A percentile compares a stretch with the other conserved stretches of the same genome.
These are phyloP conservation scores for Pterocarpus macrocarpus DNA, from an alignment of 306 rosid genomes.

Conservation along the genomic window DNA sequence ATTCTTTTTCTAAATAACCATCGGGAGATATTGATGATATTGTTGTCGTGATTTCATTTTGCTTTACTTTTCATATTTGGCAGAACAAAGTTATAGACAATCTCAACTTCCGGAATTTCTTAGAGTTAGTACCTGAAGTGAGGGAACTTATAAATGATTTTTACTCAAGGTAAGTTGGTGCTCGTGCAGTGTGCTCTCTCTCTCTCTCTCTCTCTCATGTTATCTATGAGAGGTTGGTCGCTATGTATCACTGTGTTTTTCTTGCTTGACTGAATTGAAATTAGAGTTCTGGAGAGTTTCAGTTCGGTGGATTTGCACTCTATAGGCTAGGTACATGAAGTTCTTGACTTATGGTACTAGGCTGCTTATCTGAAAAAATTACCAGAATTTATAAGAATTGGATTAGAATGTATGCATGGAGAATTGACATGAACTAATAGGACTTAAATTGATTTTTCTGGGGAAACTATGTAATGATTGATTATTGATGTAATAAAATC, in stretches of 20 bases:
- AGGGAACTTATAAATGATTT: constrained; percentile 97
- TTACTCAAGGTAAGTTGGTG: constrained; percentile 80
- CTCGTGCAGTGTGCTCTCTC: background rate
- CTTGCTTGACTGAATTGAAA: background rate
- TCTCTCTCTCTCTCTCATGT: background rate
- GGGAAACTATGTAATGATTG: background rate
- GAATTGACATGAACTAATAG: constrained; percentile 26
- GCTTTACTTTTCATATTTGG: constrained; percentile 45
- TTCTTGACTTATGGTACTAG: too few relatives aligned
- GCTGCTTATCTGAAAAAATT: constrained; percentile 7
- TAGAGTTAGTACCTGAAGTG: constrained; percentile 96
- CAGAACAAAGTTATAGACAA: constrained; percentile 98
- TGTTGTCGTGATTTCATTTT: constrained; percentile 43
- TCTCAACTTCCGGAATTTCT: constrained; percentile 83
- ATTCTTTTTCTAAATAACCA: constrained; percentile 26
- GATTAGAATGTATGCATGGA: constrained; percentile 15
- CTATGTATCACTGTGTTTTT: background rate
- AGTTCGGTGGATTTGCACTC: constrained; percentile 1
- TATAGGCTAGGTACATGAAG: too few relatives aligned
- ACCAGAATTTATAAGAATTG: background rate
- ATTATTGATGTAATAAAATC: background rate
- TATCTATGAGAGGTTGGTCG: background rate
- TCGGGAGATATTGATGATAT: constrained; percentile 17
- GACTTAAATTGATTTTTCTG: constrained; percentile 16
- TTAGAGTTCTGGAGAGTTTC: background rate